These are phyloP conservation scores for Cercophora sp. DNA, from an alignment of 495 filamentous ascomycete species.

Conservation along the genomic window DNA sequence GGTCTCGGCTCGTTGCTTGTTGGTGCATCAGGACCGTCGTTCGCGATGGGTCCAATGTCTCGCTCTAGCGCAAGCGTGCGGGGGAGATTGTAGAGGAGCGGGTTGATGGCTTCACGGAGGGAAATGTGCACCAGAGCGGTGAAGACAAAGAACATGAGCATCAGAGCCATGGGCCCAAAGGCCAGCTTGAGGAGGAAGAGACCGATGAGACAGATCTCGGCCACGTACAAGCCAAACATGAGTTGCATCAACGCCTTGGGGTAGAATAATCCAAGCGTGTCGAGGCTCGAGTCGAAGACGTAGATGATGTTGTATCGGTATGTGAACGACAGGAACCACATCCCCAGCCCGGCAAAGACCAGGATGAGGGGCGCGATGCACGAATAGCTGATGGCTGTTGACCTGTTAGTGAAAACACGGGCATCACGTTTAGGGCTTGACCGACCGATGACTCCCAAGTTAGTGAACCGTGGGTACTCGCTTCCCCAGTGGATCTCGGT, in stretches of 20 bases:
- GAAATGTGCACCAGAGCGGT: conserved; percentile 74
- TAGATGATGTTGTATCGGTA: conserved; percentile 87
- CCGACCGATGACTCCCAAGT: conserved; percentile 66
- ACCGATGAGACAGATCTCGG: conserved; percentile 74
- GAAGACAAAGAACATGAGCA: conserved; percentile 68
- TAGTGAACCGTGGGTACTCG: conserved; percentile 63
- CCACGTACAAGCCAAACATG: conserved; percentile 76
- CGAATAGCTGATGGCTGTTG: conserved; percentile 70
- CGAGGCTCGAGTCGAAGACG: conserved; percentile 69
- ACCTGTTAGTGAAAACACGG: conserved; percentile 2
- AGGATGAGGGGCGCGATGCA: conserved; percentile 87
- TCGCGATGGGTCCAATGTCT: conserved; percentile 48
- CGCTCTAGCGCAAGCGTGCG: conserved; percentile 45
- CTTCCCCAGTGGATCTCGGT: conserved; percentile 68
- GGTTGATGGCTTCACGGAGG: conserved; percentile 70
- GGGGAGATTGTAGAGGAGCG: conserved; percentile 68
- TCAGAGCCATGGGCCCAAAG: conserved; percentile 67
- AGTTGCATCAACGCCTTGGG: conserved; percentile 76
- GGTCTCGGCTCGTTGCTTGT: conserved; percentile 20
- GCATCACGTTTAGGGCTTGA: neutral
- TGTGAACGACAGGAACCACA: conserved; percentile 75
- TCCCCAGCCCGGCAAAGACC: conserved; percentile 72
- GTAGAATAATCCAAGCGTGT: conserved; percentile 81
- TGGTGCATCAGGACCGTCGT: conserved; percentile 18
- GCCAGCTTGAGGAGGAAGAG: conserved; percentile 69